These are phyloP conservation scores for Xylaria sp. DNA, from an alignment of 2,329 filamentous ascomycete species.

Conservation along the genomic window DNA sequence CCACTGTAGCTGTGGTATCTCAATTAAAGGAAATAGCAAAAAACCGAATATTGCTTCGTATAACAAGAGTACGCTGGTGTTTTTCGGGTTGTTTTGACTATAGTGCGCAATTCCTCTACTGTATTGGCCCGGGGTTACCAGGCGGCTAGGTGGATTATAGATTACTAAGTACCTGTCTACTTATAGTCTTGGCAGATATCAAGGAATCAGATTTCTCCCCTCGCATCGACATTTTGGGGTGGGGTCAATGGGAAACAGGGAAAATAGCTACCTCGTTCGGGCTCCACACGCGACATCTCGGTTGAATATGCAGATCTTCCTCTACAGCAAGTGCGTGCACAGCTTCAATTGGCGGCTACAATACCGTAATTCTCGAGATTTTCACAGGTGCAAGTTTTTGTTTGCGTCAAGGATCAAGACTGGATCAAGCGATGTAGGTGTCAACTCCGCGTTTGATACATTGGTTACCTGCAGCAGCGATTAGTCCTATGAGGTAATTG, in stretches of 20 bases:
- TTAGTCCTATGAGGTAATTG: constrained; percentile 19
- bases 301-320: background rate
- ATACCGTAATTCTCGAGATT: no score
- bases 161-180: no score
- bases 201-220: constrained; percentile 16
- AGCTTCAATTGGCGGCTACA: background rate
- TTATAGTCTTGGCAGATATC: constrained; percentile 6
- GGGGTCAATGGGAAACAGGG: constrained; percentile 15
- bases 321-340: background rate
- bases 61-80: background rate
- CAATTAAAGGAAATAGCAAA: background rate
- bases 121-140: background rate
- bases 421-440: background rate
- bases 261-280: background rate
- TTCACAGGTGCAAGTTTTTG: background rate
- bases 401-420: background rate
- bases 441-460: background rate
- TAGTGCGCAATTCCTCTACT: background rate
- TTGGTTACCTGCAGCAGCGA: background rate
- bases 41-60: background rate
- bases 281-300: background rate
- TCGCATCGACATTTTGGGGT: constrained; percentile 13
- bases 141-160: background rate
- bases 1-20: background rate
- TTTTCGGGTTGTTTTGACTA: background rate